Evolutionary conservation across 495 filamentous ascomycete species (phyloP).

Genomic region (Umbilicaria muhlenbergii): DNA sequence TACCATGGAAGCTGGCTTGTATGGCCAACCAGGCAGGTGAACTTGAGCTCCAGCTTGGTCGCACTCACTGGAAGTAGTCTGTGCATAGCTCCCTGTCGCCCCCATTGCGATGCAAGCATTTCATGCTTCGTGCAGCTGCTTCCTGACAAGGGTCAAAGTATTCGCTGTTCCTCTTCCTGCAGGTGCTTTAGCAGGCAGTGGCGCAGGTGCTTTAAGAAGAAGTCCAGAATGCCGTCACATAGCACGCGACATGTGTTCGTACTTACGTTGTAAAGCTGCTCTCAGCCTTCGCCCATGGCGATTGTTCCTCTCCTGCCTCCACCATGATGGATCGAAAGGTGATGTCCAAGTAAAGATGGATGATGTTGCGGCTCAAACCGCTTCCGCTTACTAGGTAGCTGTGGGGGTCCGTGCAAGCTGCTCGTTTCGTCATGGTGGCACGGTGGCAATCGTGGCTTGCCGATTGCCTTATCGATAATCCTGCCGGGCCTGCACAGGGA

Average conservation of each 20-base stretch:
- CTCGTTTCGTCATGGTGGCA: too few relatives aligned
- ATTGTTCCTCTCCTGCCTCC: not conserved
- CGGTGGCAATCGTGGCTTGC: too few relatives aligned
- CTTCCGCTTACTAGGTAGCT: too few relatives aligned
- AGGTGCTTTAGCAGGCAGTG: constrained; percentile 1
- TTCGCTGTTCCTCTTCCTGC: constrained; percentile 67
- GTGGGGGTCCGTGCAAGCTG: too few relatives aligned
- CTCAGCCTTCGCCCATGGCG: constrained; percentile 12
- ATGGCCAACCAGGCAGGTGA: constrained; percentile 3
- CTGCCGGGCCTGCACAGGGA: too few relatives aligned
- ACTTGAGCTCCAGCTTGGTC: not conserved
- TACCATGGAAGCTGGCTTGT: not conserved
- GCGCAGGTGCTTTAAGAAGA: not conserved
- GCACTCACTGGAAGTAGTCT: constrained; percentile 81
- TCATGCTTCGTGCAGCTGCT: constrained; percentile 70
- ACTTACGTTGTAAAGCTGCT: constrained; percentile 8
- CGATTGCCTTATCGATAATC: too few relatives aligned
- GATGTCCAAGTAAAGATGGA: not conserved
- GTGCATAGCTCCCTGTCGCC: constrained; percentile 73
- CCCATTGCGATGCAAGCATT: constrained; percentile 73
- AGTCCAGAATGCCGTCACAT: too few relatives aligned
- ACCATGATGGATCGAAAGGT: not conserved
- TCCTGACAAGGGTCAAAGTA: constrained; percentile 93
- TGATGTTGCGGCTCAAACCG: too few relatives aligned
- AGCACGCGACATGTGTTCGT: not conserved